Conservation (phyloP, 1,139 yeast genomes). For the Yamadazyma triangularis region DNA sequence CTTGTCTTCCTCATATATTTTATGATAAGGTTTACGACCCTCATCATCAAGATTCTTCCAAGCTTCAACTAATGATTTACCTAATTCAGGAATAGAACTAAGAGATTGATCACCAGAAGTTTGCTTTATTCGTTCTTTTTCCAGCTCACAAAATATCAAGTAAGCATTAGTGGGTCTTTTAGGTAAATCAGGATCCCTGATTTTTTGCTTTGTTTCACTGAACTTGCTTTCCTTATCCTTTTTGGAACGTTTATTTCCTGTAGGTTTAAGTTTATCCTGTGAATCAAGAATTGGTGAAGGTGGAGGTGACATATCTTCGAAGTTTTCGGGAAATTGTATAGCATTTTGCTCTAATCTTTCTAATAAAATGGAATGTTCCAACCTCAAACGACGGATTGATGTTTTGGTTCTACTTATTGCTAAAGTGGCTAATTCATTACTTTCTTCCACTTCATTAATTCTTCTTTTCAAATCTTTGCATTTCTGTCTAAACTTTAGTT, state of each 20-base stretch:
- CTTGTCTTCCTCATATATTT: slow-evolving; percentile 75
- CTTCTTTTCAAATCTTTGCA: slow-evolving; percentile 70
- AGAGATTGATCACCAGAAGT: slow-evolving; percentile 10
- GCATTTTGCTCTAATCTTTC: slow-evolving; percentile 73
- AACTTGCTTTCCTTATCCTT: slow-evolving; percentile 11
- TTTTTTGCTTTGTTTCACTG: slow-evolving; percentile 15
- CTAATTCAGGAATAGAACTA: slow-evolving; percentile 26
- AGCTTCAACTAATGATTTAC: slow-evolving; percentile 71
- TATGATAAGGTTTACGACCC: slow-evolving; percentile 70
- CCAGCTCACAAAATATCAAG: slow-evolving; percentile 79
- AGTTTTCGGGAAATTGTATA: slow-evolving; percentile 27
- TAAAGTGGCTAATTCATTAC: slow-evolving; percentile 72
- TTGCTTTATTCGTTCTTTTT: slow-evolving; percentile 66
- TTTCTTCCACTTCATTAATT: slow-evolving; percentile 70
- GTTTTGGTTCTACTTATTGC: slow-evolving; percentile 77
- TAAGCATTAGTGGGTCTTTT: slow-evolving; percentile 90
- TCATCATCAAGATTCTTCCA: slow-evolving; percentile 78
- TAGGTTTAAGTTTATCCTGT: slow-evolving; percentile 22
- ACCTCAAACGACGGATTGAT: slow-evolving; percentile 71
- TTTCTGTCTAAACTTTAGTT: slow-evolving; percentile 50
- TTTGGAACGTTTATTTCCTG: slow-evolving; percentile 17
- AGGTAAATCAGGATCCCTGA: slow-evolving; percentile 79
- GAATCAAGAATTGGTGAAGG: slow-evolving; percentile 31
- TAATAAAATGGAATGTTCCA: slow-evolving; percentile 75
- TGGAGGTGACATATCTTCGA: slow-evolving; percentile 42